Base-by-base conservation (phyloP, 345 rosid genomes). In the Ceriops tagal region DNA sequence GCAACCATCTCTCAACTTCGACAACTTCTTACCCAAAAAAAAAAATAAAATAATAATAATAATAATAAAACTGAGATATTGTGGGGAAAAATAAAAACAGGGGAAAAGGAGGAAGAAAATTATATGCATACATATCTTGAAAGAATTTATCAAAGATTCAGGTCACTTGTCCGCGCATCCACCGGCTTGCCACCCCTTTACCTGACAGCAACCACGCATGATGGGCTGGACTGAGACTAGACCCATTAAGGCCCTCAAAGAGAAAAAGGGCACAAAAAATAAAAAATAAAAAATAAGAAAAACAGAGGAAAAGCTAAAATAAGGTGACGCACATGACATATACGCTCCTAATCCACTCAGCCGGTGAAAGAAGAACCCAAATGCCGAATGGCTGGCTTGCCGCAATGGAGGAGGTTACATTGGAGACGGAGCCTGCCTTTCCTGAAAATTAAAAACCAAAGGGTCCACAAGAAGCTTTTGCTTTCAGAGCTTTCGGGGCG, bases 151-250 rank as follows among this genome's bases (percentile, higher is more conserved):
- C 32, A 24, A 59, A 59, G 34, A 5, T 11, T n/a, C 34, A 28
- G 31, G 18, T 59, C 19, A 30, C 15, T 3, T 59, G 37, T 59
- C 39, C 15, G 34, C 61, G 27, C 61, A 27, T 1, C 61, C 61
- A 27, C 61, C 61, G 13, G 3, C 61, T 3, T 27, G 34, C 61
- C n/a, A 27, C 34, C n/a, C 62, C 39, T 59, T 59, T 59, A 30
- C 21, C 39, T 30, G 62, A 30, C 62, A 30, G 39, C 13, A 30
- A 18, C 62, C 62, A 28, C 24, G 19, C 62, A 3, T 59, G 62
- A 59, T 59, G 62, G 39, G 62, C 39, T 30, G 24, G 32, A 59
- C 34, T 30, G 39, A n/a, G 21, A 59, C 61, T 59, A 39, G 39
- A 34, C 10, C 62, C 22, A 28, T 19, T 5, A 21, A 35, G 24